These are phyloP conservation scores for Boletus reticulatus DNA, from an alignment of 768 basidiomycete genomes.

Conservation along the genomic window DNA sequence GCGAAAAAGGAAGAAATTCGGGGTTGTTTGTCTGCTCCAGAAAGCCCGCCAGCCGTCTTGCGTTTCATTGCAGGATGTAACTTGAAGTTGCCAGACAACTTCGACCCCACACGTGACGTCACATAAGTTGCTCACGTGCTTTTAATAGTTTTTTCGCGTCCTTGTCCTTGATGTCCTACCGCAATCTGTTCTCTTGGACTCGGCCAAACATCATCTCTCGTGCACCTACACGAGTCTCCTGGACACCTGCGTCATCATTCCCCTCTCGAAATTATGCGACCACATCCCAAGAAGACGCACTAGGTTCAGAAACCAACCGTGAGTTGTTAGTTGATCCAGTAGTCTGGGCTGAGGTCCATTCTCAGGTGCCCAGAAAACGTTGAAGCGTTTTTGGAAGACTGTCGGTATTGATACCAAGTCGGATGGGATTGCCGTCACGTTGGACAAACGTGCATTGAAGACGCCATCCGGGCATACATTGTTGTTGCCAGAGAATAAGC, in stretches of 20 bases:
- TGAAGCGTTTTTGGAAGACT: conserved; percentile 92
- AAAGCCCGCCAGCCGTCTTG: neutral
- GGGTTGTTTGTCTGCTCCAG: conserved; percentile 27
- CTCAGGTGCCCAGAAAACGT: conserved; percentile 80
- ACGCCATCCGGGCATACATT: conserved; percentile 84
- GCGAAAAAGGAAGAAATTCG: conserved; percentile 45
- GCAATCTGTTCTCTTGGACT: conserved; percentile 4
- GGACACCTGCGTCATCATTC: neutral
- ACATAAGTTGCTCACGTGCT: conserved; percentile 25
- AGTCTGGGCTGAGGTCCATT: conserved; percentile 2
- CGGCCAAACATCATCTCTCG: conserved; percentile 3
- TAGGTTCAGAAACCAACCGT: conserved; percentile 67
- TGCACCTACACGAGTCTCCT: neutral
- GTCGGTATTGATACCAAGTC: conserved; percentile 70
- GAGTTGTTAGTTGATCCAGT: conserved; percentile 18
- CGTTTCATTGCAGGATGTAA: conserved; percentile 15
- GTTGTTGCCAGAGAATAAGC: conserved; percentile 65
- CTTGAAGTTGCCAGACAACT: too few species aligned
- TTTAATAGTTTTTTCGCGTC: conserved; percentile 2
- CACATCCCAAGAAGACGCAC: conserved; percentile 38
- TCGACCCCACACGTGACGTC: conserved; percentile 22
- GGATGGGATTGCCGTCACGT: conserved; percentile 56
- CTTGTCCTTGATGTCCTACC: conserved; percentile 4
- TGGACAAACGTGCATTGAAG: conserved; percentile 83
- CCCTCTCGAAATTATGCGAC: conserved; percentile 12